phyloP scores from a whole-genome alignment of 495 filamentous ascomycete species.

The Trichoderma erinaceum region DNA sequence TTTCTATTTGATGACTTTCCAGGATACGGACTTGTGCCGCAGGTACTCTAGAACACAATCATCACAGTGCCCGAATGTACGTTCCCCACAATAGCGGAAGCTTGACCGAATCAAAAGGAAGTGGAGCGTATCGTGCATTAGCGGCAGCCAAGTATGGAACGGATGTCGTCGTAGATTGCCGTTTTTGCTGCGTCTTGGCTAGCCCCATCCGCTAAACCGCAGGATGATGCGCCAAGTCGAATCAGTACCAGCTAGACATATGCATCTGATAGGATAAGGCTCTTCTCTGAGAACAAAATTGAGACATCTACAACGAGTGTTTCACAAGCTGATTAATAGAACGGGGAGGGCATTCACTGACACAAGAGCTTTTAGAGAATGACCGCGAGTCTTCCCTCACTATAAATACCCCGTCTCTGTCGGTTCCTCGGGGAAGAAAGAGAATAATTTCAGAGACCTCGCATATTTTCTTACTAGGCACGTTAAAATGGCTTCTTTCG shows the following conservation, averaged over 20 bases:
- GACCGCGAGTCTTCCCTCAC: too few species aligned
- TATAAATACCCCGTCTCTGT: too few species aligned
- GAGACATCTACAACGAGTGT: background rate
- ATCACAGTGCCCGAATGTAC: too few species aligned
- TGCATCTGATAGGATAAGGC: too few species aligned
- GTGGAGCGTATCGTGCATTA: background rate
- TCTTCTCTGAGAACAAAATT: background rate
- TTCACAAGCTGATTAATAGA: background rate
- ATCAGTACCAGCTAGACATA: too few species aligned
- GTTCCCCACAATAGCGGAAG: too few species aligned
- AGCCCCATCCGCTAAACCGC: background rate
- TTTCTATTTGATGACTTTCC: too few species aligned
- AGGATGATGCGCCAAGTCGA: background rate
- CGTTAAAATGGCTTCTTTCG: background rate
- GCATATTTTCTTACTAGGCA: background rate
- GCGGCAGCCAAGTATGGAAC: background rate
- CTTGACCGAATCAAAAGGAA: background rate
- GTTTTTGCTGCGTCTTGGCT: background rate
- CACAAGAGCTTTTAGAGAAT: too few species aligned
- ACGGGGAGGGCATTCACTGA: too few species aligned
- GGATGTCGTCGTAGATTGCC: background rate
- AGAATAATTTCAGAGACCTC: background rate
- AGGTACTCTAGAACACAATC: too few species aligned
- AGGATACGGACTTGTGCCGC: too few species aligned
- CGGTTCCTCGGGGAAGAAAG: too few species aligned